Percentiles rank a stretch among this genome's conserved stretches.
These are phyloP conservation scores for Zygoascus bituminiphila DNA, from an alignment of 805 yeast genomes.

Conservation along the genomic window DNA sequence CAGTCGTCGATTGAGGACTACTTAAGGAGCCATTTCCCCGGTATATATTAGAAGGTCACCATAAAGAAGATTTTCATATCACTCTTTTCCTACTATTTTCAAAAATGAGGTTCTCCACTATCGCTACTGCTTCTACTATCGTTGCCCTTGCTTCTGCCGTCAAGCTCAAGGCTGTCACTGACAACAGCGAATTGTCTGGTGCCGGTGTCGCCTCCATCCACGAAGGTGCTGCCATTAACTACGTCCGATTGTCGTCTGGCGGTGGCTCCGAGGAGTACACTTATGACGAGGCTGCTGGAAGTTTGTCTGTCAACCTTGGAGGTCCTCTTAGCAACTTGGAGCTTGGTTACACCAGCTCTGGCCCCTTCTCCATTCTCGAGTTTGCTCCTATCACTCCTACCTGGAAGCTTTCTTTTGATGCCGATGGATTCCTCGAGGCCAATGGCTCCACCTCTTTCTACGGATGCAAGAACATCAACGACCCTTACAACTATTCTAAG, in stretches of 20 bases:
- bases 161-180: slow-evolving; percentile 5
- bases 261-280: slow-evolving; percentile 21
- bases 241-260: slow-evolving; percentile 28
- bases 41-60: no score
- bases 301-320: background rate
- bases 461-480: slow-evolving; percentile 38
- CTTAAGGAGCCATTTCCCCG: no score
- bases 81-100: background rate
- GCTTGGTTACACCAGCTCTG: background rate
- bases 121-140: slow-evolving; percentile 11
- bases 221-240: slow-evolving; percentile 41
- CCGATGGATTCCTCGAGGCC: background rate
- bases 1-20: no score
- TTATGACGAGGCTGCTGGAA: slow-evolving; percentile 7
- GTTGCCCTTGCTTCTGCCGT: slow-evolving; percentile 15
- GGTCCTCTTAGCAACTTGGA: background rate
- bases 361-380: background rate
- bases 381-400: background rate
- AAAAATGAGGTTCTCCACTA: slow-evolving; percentile 4
- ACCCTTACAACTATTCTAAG: slow-evolving; percentile 37
- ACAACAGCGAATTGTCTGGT: slow-evolving; percentile 21
- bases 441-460: slow-evolving; percentile 19
- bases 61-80: no score
- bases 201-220: slow-evolving; percentile 28
- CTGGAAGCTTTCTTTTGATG: background rate